These are phyloP conservation scores for Fraxinus xanthoxyloides DNA, from an alignment of 305 asterid genomes.

Conservation along the genomic window DNA sequence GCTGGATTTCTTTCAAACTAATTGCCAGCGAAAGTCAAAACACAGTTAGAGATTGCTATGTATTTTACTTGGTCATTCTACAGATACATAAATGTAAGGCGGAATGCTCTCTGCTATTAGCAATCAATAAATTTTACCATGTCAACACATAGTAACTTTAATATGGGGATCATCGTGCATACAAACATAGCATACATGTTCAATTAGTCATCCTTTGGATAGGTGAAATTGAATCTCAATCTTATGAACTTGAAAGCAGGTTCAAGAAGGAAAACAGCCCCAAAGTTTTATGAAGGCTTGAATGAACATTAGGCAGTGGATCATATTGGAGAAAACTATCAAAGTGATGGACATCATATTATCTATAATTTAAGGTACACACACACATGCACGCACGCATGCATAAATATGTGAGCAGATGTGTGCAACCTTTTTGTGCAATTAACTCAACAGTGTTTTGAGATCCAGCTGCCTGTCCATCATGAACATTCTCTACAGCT, in stretches of 20 bases:
- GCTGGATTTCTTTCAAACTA: conserved; percentile 9
- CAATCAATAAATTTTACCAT: neutral
- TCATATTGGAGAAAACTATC: neutral
- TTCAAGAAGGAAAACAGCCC: neutral
- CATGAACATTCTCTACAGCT: conserved; percentile 13
- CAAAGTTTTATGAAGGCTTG: neutral
- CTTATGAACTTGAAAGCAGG: neutral
- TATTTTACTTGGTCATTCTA: neutral
- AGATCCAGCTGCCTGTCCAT: conserved; percentile 12
- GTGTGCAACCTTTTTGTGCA: neutral
- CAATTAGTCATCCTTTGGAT: neutral
- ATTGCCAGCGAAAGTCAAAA: conserved; percentile 1
- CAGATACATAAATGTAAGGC: neutral
- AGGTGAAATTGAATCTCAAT: neutral
- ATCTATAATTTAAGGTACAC: neutral
- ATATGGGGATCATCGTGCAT: neutral
- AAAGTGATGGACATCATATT: neutral
- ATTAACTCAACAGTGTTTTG: conserved; percentile 21
- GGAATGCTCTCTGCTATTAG: neutral
- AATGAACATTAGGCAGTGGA: neutral
- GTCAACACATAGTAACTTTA: neutral
- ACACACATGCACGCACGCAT: neutral
- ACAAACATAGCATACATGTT: neutral
- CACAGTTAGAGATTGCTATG: neutral
- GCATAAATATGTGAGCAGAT: neutral